These are phyloP conservation scores for Asterophora lycoperdoides DNA, from an alignment of 768 basidiomycete species.

Conservation along the genomic window DNA sequence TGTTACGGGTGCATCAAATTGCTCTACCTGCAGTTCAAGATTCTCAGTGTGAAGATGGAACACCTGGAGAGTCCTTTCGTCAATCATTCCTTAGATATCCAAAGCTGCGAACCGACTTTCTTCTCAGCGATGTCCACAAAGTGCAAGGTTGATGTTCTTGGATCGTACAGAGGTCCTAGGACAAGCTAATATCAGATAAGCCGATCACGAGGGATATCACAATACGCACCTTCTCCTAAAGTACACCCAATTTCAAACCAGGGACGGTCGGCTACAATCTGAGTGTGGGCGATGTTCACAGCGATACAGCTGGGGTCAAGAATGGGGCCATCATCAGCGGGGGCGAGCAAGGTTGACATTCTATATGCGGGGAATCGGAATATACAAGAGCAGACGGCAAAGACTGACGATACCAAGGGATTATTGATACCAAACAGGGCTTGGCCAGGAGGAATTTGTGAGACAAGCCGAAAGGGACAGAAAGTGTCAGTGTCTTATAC, in stretches of 20 bases:
- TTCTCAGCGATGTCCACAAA: slow-evolving; percentile 63
- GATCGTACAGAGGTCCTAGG: slow-evolving; percentile 61
- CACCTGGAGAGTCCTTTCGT: slow-evolving; percentile 32
- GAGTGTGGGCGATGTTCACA: slow-evolving; percentile 14
- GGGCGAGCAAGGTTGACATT: slow-evolving; percentile 1
- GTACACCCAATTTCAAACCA: slow-evolving; percentile 51
- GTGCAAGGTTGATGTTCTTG: slow-evolving; percentile 48
- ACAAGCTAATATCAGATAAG: slow-evolving; percentile 18
- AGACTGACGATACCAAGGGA: slow-evolving; percentile 18
- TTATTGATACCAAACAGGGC: slow-evolving; percentile 26
- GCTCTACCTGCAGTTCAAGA: slow-evolving; percentile 38
- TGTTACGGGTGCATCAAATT: slow-evolving; percentile 51
- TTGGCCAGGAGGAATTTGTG: slow-evolving; percentile 14
- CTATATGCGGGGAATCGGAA: slow-evolving; percentile 22
- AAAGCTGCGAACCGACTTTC: slow-evolving; percentile 42
- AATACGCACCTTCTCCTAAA: slow-evolving; percentile 54
- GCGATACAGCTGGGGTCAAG: slow-evolving; percentile 1
- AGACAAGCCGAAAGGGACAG: slow-evolving; percentile 2
- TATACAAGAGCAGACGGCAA: slow-evolving; percentile 11
- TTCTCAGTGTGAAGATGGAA: slow-evolving; percentile 45
- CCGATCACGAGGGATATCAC: background rate
- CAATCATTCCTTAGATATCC: background rate
- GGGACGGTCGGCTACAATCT: slow-evolving; percentile 41
- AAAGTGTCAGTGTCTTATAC: background rate
- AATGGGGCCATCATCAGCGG: background rate